phyloP scores from a whole-genome alignment of 192 early-diverging fungal species.

The Coemansia sp. region DNA sequence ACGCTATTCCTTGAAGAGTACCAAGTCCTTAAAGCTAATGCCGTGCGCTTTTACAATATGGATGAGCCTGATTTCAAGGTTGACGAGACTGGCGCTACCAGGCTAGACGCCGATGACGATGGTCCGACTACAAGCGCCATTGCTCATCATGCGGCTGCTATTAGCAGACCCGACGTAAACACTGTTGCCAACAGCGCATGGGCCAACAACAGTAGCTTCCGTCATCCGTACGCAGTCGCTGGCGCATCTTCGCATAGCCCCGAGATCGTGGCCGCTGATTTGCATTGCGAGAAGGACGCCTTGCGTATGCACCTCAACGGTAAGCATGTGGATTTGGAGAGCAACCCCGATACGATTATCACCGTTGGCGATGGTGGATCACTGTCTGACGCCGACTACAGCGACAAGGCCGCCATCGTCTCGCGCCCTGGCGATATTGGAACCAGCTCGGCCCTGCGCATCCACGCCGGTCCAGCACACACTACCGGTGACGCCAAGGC shows the following conservation, averaged over 20 bases:
- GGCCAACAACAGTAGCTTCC: background rate
- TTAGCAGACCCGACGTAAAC: slow-evolving; percentile 29
- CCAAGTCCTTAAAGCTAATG: slow-evolving; percentile 57
- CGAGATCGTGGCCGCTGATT: background rate
- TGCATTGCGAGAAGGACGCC: slow-evolving; percentile 34
- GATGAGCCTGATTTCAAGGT: slow-evolving; percentile 54
- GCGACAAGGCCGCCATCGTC: slow-evolving; percentile 32
- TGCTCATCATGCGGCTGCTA: background rate
- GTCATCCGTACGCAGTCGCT: background rate
- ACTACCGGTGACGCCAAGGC: background rate
- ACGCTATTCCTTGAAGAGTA: slow-evolving; percentile 59
- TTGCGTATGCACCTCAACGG: slow-evolving; percentile 44
- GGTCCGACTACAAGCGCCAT: slow-evolving; percentile 9
- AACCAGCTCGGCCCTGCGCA: background rate
- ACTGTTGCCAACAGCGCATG: slow-evolving; percentile 21
- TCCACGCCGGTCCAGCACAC: background rate
- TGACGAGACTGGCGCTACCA: slow-evolving; percentile 15
- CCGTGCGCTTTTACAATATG: slow-evolving; percentile 58
- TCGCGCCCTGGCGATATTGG: slow-evolving; percentile 8
- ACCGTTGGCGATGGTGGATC: slow-evolving; percentile 19
- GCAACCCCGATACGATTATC: slow-evolving; percentile 54
- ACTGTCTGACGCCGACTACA: slow-evolving; percentile 31
- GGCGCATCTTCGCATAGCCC: slow-evolving; percentile 3
- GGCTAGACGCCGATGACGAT: slow-evolving; percentile 1
- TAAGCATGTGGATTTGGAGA: slow-evolving; percentile 43